Base-by-base conservation (phyloP, 495 filamentous ascomycete species). In the Hypoxylon trugodes region DNA sequence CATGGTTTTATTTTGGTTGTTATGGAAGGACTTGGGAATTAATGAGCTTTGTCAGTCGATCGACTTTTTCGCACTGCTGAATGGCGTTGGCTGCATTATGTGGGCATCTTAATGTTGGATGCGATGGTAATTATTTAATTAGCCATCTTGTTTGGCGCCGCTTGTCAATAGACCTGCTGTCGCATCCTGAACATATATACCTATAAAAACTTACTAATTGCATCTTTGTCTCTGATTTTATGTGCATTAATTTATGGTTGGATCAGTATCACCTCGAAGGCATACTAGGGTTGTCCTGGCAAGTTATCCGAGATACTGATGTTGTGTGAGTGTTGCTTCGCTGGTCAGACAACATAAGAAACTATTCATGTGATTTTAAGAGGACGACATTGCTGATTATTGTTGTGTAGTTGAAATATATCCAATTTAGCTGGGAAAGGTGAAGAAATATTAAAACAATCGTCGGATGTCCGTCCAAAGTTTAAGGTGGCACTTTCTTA, bases 161-260 rank as follows among this genome's bases (percentile, higher is more conserved):
- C 10, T 5, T 30, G 28, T 30, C 28, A 30, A 48, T 48, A 35
- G 25, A 30, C 26, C 9, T 28, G 9, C 28, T 33, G 16, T 33
- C 45, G 45, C 45, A 48, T 33, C 45, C 45, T 48, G 45, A 48
- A 48, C 33, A 48, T 48, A 48, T 22, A 12, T 15, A 26, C 18
- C 21, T 3, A 47, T 22, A 32, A 30, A 4, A 30, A 28, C 25
- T 18, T 12, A 21, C 2, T 25, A 6, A 10, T 25, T 28, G 16
- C 22, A 3, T 19, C 5, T 45, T 10, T 47, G 9, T 47, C 2
- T 18, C 8, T 45, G 41, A 36, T 36, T 4, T 45, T 19, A 13
- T 9, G 6, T 45, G 41, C n/a, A n/a, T 45, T 25, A 25, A 21
- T 24, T 1, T 6, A 26, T 45, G 16, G 21, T 22, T 6, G 13